phyloP scores from a whole-genome alignment of 495 filamentous ascomycete species.

The Achaetomiella virescens region DNA sequence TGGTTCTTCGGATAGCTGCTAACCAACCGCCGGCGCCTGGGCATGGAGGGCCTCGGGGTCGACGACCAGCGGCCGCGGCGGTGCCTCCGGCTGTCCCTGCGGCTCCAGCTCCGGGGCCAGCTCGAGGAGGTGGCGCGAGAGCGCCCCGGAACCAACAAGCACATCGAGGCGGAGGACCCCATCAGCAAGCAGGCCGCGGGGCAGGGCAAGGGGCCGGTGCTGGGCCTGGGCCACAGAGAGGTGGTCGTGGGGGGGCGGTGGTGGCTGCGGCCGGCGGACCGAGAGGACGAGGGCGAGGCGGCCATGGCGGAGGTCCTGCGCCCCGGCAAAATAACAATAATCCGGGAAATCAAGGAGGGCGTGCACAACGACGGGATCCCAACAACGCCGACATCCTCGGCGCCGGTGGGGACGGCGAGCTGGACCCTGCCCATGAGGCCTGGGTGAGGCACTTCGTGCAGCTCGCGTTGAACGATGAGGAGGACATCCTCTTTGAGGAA shows the following conservation, averaged over 20 bases:
- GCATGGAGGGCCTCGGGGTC: slow-evolving; percentile 21
- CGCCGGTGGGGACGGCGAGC: slow-evolving; percentile 5
- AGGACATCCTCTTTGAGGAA: slow-evolving; percentile 39
- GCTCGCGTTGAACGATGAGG: slow-evolving; percentile 47
- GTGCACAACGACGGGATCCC: slow-evolving; percentile 18
- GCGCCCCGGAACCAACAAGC: not conserved
- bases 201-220: not conserved
- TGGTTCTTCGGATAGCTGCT: slow-evolving; percentile 47
- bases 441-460: slow-evolving; percentile 51
- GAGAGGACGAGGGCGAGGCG: slow-evolving; percentile 15
- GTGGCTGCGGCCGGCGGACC: slow-evolving; percentile 5
- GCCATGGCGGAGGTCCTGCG: slow-evolving; percentile 15
- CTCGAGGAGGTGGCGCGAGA: not conserved
- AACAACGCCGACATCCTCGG: slow-evolving; percentile 15
- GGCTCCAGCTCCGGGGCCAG: not conserved
- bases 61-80: slow-evolving; percentile 21
- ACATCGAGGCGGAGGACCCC: slow-evolving; percentile 6
- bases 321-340: slow-evolving; percentile 28
- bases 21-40: slow-evolving; percentile 25
- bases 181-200: slow-evolving; percentile 12
- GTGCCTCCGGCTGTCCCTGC: not conserved
- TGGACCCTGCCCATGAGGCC: slow-evolving; percentile 36
- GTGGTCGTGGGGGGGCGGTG: slow-evolving; percentile 4
- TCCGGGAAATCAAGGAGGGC: slow-evolving; percentile 20
- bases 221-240: slow-evolving; percentile 6